These are phyloP conservation scores for Myxozyma nipponensis DNA, from an alignment of 805 yeast genomes.

Conservation along the genomic window DNA sequence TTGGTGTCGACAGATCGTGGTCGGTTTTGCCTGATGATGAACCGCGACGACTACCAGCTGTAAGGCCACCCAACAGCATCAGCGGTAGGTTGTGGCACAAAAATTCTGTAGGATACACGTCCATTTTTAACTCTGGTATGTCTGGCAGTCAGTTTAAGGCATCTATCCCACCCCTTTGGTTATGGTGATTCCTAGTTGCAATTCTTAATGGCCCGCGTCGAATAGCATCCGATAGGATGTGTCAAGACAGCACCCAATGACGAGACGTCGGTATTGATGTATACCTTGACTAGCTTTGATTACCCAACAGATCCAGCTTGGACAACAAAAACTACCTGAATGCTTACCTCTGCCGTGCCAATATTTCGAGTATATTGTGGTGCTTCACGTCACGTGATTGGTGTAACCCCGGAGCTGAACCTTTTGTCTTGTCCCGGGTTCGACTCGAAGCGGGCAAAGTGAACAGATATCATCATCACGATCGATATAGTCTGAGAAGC, in stretches of 20 bases:
- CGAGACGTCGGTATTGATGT: no score
- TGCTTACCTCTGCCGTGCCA: no score
- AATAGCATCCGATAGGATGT: neutral
- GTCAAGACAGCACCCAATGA: neutral
- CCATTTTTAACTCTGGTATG: slow-evolving; percentile 13
- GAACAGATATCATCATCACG: neutral
- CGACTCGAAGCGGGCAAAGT: neutral
- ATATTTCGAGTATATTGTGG: no score
- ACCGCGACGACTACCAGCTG: neutral
- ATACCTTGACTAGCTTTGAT: no score
- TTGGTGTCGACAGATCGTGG: slow-evolving; percentile 2
- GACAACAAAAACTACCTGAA: no score
- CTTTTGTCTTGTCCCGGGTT: neutral
- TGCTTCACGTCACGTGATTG: no score
- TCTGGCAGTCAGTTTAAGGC: neutral
- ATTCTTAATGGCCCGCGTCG: neutral
- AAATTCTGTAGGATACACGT: slow-evolving; percentile 24
- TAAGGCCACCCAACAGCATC: slow-evolving; percentile 25
- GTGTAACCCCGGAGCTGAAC: no score
- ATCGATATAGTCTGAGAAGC: neutral
- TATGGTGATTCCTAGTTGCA: neutral
- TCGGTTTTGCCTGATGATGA: neutral
- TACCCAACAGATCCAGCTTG: no score
- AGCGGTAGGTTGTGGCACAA: slow-evolving; percentile 23
- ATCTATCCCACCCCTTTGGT: neutral